phyloP scores from a whole-genome alignment of 495 filamentous ascomycete species.

The Monascus purpureus region DNA sequence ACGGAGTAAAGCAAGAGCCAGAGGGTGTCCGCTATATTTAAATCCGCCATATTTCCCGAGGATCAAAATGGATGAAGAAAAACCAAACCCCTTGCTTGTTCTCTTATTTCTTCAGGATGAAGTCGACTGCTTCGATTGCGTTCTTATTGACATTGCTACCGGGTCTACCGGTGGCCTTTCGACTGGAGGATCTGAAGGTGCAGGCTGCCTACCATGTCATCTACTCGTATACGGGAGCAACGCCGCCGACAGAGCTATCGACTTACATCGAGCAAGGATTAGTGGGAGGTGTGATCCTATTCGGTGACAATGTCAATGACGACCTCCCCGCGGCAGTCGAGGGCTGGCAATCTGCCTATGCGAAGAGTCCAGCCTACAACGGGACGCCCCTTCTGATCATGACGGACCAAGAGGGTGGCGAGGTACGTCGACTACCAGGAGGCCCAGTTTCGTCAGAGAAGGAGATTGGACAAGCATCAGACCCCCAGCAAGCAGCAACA shows the following conservation, averaged over 20 bases:
- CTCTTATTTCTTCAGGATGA: too few relatives aligned
- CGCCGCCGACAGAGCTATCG: constrained; percentile 12
- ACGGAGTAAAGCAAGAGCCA: too few relatives aligned
- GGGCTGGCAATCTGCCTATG: constrained; percentile 14
- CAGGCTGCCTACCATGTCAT: constrained; percentile 20
- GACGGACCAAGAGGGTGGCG: constrained; percentile 25
- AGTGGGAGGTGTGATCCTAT: constrained; percentile 22
- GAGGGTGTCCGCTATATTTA: too few relatives aligned
- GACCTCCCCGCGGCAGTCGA: constrained; percentile 9
- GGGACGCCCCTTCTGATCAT: constrained; percentile 19
- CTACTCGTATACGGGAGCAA: constrained; percentile 18
- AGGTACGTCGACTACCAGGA: constrained; percentile 17
- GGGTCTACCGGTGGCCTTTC: too few relatives aligned
- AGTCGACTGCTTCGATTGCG: too few relatives aligned
- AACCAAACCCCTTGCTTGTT: too few relatives aligned
- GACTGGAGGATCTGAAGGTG: constrained; percentile 3
- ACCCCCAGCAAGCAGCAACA: constrained; percentile 10
- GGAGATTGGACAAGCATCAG: constrained; percentile 10
- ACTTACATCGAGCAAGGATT: constrained; percentile 16
- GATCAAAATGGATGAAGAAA: too few relatives aligned
- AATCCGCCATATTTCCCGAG: too few relatives aligned
- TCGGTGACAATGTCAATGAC: constrained; percentile 18
- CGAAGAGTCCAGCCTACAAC: constrained; percentile 8
- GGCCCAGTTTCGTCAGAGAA: constrained; percentile 18
- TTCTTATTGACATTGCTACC: too few relatives aligned